Conservation (phyloP, 441 rosid species). For the Brassica balearica region DNA sequence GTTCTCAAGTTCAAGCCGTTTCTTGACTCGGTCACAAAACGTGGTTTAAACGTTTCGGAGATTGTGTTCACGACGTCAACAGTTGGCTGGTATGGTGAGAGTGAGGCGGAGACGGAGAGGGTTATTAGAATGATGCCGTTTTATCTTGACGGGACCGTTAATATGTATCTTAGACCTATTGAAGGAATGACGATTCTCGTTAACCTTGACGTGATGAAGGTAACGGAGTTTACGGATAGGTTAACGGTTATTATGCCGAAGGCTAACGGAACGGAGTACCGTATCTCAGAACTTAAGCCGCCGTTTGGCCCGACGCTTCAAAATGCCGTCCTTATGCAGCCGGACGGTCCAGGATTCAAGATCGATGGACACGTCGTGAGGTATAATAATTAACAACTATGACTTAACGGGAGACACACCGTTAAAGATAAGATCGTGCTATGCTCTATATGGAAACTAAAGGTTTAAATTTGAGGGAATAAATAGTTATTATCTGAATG, state of each 20-base stretch:
- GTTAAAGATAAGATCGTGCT: neutral
- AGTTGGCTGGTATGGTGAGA: conserved; percentile 71
- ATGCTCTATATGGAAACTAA: neutral
- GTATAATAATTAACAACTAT: conserved; percentile 35
- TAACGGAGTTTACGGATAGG: conserved; percentile 56
- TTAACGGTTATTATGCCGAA: conserved; percentile 56
- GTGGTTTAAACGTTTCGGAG: conserved; percentile 64
- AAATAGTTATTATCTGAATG: neutral
- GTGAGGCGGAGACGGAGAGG: conserved; percentile 46
- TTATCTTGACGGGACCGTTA: conserved; percentile 60
- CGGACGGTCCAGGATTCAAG: conserved; percentile 50
- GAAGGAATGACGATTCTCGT: conserved; percentile 65
- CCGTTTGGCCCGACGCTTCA: conserved; percentile 38
- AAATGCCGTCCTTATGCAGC: conserved; percentile 44
- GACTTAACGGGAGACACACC: neutral
- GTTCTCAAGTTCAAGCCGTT: conserved; percentile 56
- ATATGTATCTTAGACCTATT: conserved; percentile 72
- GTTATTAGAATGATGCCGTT: conserved; percentile 53
- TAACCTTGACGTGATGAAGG: conserved; percentile 67
- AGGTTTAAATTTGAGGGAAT: neutral
- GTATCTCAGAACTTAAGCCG: conserved; percentile 39
- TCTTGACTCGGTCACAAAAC: conserved; percentile 43
- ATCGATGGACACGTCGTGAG: conserved; percentile 56
- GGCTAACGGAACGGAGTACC: conserved; percentile 68
- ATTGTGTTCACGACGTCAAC: conserved; percentile 72